Percentiles rank a stretch among this genome's conserved stretches.
Conservation (phyloP, 2,329 filamentous ascomycete species). For the Thelonectria rubi region DNA sequence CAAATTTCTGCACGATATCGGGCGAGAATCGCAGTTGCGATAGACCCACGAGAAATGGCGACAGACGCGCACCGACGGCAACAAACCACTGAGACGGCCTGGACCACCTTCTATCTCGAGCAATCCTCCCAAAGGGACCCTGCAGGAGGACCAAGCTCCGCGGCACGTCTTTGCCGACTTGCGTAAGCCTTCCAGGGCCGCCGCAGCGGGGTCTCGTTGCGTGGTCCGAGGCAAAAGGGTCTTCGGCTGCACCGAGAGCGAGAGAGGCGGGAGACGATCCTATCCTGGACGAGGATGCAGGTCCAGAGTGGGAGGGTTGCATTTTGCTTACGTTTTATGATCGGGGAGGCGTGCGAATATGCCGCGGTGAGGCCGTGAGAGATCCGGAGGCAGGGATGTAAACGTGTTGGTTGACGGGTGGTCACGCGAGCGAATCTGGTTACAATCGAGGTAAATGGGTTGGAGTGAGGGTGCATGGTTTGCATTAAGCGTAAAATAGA, state of each 20-base stretch:
- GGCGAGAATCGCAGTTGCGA: constrained; percentile 15
- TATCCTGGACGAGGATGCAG: not conserved
- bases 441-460: too few species aligned
- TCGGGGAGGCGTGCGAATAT: too few species aligned
- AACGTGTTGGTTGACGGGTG: too few species aligned
- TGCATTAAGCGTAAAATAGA: too few species aligned
- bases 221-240: not conserved
- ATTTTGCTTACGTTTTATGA: not conserved
- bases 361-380: too few species aligned
- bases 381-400: too few species aligned
- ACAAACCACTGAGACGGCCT: not conserved
- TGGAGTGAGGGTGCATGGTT: too few species aligned
- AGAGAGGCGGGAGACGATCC: not conserved
- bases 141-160: not conserved
- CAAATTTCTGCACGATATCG: constrained; percentile 6
- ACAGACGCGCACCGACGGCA: not conserved
- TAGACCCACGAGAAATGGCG: constrained; percentile 21
- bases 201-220: not conserved
- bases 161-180: constrained; percentile 17
- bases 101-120: not conserved
- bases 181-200: not conserved
- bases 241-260: not conserved
- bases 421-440: too few species aligned
- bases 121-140: not conserved
- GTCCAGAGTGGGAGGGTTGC: not conserved